These are phyloP conservation scores for Capsella bursapastoris DNA, from an alignment of 345 rosid genomes.

Conservation along the genomic window DNA sequence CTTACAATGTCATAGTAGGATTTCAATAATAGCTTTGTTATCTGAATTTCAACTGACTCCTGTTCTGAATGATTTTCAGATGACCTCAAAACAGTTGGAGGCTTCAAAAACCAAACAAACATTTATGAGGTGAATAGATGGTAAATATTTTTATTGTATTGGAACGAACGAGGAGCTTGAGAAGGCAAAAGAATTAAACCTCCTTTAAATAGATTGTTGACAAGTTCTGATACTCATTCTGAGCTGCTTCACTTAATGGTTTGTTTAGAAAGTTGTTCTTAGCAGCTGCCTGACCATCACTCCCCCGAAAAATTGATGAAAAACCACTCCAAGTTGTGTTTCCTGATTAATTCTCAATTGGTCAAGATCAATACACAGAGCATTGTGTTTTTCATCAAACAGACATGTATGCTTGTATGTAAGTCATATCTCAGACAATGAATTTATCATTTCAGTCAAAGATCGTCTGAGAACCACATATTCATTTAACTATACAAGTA, in stretches of 20 bases:
- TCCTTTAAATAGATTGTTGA: constrained; percentile 80
- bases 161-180: background rate
- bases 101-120: constrained; percentile 53
- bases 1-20: constrained; percentile 96
- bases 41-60: constrained; percentile 72
- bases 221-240: constrained; percentile 52
- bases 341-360: constrained; percentile 42
- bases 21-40: constrained; percentile 75
- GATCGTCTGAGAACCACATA: background rate
- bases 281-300: constrained; percentile 56
- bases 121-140: background rate
- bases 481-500: constrained; percentile 7
- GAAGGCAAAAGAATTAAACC: constrained; percentile 50
- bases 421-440: constrained; percentile 2
- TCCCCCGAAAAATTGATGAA: constrained; percentile 81
- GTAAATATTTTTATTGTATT: background rate
- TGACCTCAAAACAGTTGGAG: constrained; percentile 80
- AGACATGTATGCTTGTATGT: constrained; percentile 13
- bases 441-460: background rate
- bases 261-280: constrained; percentile 59
- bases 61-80: constrained; percentile 74
- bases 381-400: background rate
- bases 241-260: constrained; percentile 54
- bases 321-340: constrained; percentile 76
- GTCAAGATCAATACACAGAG: constrained; percentile 12